Evolutionary conservation across 495 filamentous ascomycete genomes (phyloP).

Genomic region (Penicillium mononematosum): DNA sequence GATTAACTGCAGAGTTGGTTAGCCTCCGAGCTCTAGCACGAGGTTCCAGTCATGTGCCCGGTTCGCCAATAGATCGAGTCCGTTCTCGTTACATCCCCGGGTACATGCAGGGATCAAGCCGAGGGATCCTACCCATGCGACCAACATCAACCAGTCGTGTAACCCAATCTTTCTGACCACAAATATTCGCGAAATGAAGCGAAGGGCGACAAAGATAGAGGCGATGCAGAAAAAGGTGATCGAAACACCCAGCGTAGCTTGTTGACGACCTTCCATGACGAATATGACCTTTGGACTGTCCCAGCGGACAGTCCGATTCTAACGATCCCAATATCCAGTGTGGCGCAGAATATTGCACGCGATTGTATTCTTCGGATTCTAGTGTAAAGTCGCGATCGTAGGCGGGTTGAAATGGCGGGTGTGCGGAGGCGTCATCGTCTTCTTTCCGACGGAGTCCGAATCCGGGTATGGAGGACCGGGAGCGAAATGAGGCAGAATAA

Average conservation of each 20-base stretch:
- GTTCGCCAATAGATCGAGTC: not conserved
- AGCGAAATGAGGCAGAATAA: not conserved
- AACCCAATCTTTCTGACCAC: conserved; percentile 66
- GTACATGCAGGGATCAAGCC: conserved; percentile 19
- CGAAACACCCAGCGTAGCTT: conserved; percentile 72
- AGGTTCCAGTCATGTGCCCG: conserved; percentile 1
- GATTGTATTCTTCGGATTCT: not conserved
- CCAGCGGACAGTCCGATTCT: conserved; percentile 2
- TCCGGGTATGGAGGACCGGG: not conserved
- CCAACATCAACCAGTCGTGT: conserved; percentile 82
- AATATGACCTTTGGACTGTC: not conserved
- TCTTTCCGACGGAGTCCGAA: not conserved
- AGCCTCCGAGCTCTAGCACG: conserved; percentile 1
- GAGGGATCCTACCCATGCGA: conserved; percentile 62
- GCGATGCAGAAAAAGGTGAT: conserved; percentile 64
- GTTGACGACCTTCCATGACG: conserved; percentile 56
- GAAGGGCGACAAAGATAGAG: conserved; percentile 67
- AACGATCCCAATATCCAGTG: not conserved
- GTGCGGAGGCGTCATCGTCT: conserved; percentile 7
- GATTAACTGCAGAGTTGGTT: conserved; percentile 48
- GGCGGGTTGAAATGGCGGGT: not conserved
- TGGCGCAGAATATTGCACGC: not conserved
- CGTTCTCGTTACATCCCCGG: conserved; percentile 8
- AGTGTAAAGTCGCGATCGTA: not conserved
- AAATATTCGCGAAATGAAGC: conserved; percentile 68